A percentile compares a stretch with the other conserved stretches of the same genome.
Conservation (phyloP, 2,329 filamentous ascomycete species). For the Blastomyces parvus region DNA sequence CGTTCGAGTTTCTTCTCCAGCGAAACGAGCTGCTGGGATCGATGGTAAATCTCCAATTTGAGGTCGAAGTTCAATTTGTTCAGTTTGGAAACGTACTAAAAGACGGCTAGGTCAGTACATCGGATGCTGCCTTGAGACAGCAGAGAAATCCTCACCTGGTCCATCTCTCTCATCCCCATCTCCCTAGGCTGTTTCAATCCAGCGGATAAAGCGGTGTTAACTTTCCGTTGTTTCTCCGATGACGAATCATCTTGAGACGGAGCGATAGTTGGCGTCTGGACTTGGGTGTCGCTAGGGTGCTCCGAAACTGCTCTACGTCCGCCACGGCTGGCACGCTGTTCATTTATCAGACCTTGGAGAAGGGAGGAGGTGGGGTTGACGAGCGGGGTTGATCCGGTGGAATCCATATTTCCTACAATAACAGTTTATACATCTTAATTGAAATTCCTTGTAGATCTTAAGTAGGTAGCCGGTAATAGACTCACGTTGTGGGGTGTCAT, state of each 20-base stretch:
- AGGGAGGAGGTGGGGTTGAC: constrained; percentile 34
- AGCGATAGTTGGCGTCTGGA: constrained; percentile 16
- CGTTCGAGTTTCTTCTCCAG: constrained; percentile 32
- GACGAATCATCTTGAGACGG: constrained; percentile 26
- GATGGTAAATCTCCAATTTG: constrained; percentile 36
- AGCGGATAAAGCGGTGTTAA: constrained; percentile 23
- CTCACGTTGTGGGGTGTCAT: constrained; percentile 8
- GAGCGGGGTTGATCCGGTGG: constrained; percentile 21
- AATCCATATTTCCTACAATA: constrained; percentile 24
- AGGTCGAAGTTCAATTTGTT: constrained; percentile 38
- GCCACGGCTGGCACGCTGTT: constrained; percentile 32
- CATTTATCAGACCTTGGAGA: constrained; percentile 33
- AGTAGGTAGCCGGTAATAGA: neutral
- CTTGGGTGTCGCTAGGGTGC: constrained; percentile 21
- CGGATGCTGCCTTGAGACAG: neutral
- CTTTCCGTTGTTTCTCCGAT: constrained; percentile 29
- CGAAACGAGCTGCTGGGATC: constrained; percentile 28
- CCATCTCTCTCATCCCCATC: constrained; percentile 37
- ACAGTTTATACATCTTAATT: constrained; percentile 9
- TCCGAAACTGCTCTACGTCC: constrained; percentile 19
- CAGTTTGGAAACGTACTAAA: constrained; percentile 36
- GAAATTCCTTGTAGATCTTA: neutral
- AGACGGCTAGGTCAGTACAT: neutral
- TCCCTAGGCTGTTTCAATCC: constrained; percentile 29
- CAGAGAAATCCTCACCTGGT: constrained; percentile 26